These are phyloP conservation scores for Mucor irregularis DNA, from an alignment of 371 early-diverging fungal genomes.

Conservation along the genomic window DNA sequence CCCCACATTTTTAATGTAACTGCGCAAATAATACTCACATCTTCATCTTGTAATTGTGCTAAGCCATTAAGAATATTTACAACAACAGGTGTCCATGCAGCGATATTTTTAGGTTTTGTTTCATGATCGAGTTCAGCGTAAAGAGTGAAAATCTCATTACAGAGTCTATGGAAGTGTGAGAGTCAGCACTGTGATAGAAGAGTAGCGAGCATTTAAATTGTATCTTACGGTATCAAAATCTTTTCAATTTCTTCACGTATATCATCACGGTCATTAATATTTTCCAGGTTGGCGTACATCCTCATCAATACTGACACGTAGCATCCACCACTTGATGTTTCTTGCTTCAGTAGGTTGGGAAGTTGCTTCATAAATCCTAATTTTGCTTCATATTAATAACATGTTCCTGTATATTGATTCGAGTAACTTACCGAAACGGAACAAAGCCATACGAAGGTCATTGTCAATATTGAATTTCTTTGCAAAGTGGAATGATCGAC, in stretches of 20 bases:
- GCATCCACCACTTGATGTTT: conserved; percentile 57
- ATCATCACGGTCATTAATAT: conserved; percentile 49
- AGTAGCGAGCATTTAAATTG: not conserved
- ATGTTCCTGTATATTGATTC: too few species aligned
- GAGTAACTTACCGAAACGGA: conserved; percentile 58
- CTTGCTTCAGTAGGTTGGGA: conserved; percentile 87
- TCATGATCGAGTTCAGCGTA: conserved; percentile 55
- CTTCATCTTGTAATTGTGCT: conserved; percentile 53
- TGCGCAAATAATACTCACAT: conserved; percentile 22
- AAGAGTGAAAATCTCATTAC: conserved; percentile 48
- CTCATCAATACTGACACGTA: conserved; percentile 53
- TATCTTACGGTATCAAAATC: conserved; percentile 54
- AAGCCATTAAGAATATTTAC: conserved; percentile 49
- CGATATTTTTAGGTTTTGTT: conserved; percentile 53
- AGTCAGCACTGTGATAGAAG: not conserved
- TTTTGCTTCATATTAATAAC: too few species aligned
- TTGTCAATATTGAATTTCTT: conserved; percentile 78
- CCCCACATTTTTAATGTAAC: conserved; percentile 12
- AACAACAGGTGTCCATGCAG: conserved; percentile 60
- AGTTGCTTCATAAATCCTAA: conserved; percentile 84
- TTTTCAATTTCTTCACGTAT: conserved; percentile 48
- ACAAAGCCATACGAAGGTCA: conserved; percentile 78
- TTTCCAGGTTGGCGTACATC: conserved; percentile 54
- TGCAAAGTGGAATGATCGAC: conserved; percentile 83
- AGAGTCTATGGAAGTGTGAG: conserved; percentile 27